Evolutionary conservation across 768 basidiomycete genomes (phyloP).

Genomic region (Gyrodon lividus): DNA sequence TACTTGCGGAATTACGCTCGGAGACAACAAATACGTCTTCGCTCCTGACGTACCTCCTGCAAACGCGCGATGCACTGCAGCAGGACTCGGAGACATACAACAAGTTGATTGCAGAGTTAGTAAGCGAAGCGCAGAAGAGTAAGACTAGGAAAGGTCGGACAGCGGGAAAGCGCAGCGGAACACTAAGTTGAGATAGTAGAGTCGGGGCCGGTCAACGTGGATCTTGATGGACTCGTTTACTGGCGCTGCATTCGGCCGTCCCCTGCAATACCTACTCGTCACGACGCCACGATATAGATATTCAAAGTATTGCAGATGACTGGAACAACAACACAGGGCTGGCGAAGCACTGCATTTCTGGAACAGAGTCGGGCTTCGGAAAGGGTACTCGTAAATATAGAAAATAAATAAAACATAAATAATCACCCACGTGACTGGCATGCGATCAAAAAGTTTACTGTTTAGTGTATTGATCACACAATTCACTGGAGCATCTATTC

Average conservation of each 20-base stretch:
- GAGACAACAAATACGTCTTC: slow-evolving; percentile 77
- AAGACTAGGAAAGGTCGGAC: slow-evolving; percentile 61
- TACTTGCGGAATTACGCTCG: slow-evolving; percentile 62
- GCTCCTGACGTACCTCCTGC: slow-evolving; percentile 77
- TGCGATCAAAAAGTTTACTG: slow-evolving; percentile 17
- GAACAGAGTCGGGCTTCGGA: no score
- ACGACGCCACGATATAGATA: no score
- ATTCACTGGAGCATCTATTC: not conserved
- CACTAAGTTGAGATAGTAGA: slow-evolving; percentile 38
- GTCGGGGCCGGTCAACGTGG: no score
- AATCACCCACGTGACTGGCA: slow-evolving; percentile 11
- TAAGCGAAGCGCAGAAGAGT: slow-evolving; percentile 87
- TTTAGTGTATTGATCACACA: not conserved
- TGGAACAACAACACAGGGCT: not conserved
- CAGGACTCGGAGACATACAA: slow-evolving; percentile 91
- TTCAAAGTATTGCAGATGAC: not conserved
- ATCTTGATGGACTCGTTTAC: not conserved
- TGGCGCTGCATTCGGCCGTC: not conserved
- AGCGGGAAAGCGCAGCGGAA: slow-evolving; percentile 49
- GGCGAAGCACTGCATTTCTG: not conserved
- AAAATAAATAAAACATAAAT: not conserved
- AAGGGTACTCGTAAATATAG: no score
- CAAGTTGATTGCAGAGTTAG: slow-evolving; percentile 85
- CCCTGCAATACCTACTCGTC: not conserved
- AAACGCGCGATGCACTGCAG: slow-evolving; percentile 76